Conservation (phyloP, 2,329 filamentous ascomycete species). For the Meredithiella fracta region DNA sequence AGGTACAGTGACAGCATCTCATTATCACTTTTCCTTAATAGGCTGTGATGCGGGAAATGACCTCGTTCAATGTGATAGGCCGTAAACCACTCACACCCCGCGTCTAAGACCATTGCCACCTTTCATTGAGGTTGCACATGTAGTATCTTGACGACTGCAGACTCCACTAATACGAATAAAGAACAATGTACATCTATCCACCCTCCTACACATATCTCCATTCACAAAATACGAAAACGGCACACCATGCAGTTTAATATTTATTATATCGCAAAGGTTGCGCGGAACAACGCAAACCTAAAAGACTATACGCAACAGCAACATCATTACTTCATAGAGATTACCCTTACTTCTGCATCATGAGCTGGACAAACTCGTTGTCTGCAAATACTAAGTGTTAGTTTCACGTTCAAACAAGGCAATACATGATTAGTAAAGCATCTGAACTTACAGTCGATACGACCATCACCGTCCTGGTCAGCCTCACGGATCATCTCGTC, state of each 20-base stretch:
- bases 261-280: background rate
- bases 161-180: too few species aligned
- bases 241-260: background rate
- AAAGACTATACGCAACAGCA: slow-evolving; percentile 2
- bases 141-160: background rate
- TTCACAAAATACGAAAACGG: too few species aligned
- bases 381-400: slow-evolving; percentile 30
- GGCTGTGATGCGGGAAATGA: background rate
- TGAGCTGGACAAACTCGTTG: slow-evolving; percentile 86
- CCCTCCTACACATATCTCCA: too few species aligned
- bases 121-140: background rate
- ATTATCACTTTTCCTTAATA: background rate
- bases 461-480: slow-evolving; percentile 75
- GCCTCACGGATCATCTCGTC: slow-evolving; percentile 89
- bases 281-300: background rate
- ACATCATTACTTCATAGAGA: background rate
- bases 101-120: background rate
- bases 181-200: too few species aligned
- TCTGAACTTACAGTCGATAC: slow-evolving; percentile 59
- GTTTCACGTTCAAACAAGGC: slow-evolving; percentile 15
- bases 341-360: slow-evolving; percentile 72
- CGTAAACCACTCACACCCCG: slow-evolving; percentile 1
- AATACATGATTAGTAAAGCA: background rate
- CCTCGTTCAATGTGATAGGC: background rate
- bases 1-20: too few species aligned